phyloP scores from a whole-genome alignment of 2,329 filamentous ascomycete species.

The Colletotrichum nymphaeae region DNA sequence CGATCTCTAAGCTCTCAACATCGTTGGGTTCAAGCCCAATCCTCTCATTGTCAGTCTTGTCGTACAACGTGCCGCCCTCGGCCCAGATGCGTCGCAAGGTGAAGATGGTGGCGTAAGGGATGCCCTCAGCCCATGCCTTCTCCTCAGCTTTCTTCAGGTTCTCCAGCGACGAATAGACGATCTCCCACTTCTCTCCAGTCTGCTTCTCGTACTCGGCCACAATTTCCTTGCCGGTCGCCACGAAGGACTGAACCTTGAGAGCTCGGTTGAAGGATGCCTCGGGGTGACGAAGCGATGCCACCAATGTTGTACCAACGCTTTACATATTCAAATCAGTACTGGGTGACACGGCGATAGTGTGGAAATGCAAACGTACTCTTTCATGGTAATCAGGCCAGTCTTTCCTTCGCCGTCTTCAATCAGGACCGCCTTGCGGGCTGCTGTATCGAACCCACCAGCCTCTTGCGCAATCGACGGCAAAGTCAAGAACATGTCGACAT shows the following conservation, averaged over 20 bases:
- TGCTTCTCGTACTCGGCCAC: slow-evolving; percentile 76
- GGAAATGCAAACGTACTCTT: slow-evolving; percentile 64
- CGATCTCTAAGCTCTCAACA: slow-evolving; percentile 60
- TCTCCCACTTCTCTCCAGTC: slow-evolving; percentile 67
- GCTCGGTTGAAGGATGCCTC: slow-evolving; percentile 63
- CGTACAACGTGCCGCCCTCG: slow-evolving; percentile 77
- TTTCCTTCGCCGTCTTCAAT: slow-evolving; percentile 70
- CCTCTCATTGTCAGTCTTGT: slow-evolving; percentile 72
- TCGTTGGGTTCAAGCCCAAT: slow-evolving; percentile 62
- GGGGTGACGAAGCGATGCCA: slow-evolving; percentile 69
- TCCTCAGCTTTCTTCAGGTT: slow-evolving; percentile 67
- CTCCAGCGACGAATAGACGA: slow-evolving; percentile 63
- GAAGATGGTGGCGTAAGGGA: slow-evolving; percentile 62
- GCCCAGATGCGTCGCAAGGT: slow-evolving; percentile 79
- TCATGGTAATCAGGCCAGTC: slow-evolving; percentile 77
- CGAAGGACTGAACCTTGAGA: slow-evolving; percentile 78
- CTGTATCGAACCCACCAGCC: slow-evolving; percentile 69
- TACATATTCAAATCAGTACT: slow-evolving; percentile 41
- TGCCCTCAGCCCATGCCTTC: slow-evolving; percentile 65
- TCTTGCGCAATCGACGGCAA: slow-evolving; percentile 50
- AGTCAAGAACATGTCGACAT: slow-evolving; percentile 70
- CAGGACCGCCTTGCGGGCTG: slow-evolving; percentile 67
- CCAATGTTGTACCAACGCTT: slow-evolving; percentile 73
- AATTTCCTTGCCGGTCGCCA: slow-evolving; percentile 71
- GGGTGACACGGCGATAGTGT: no score